Evolutionary conservation across 1,139 yeast genomes (phyloP).

Genomic region (Meyerozyma carpophila): DNA sequence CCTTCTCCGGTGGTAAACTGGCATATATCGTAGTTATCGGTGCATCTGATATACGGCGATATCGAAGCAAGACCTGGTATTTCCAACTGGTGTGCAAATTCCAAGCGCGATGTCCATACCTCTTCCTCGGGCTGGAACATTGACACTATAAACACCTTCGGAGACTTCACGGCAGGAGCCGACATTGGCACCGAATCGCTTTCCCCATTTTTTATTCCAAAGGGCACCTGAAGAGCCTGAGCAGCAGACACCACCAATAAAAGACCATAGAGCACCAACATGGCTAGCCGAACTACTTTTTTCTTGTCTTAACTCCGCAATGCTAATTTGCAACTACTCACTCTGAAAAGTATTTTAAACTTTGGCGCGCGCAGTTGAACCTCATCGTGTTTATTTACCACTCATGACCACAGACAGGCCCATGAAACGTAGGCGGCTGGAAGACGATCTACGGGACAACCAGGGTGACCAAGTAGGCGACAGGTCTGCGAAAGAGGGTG

Average conservation of each 20-base stretch:
- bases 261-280: neutral
- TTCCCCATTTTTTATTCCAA: neutral
- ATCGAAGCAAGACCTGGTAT: conserved; percentile 62
- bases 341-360: neutral
- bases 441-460: neutral
- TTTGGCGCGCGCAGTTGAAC: neutral
- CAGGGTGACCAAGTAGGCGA: neutral
- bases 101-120: conserved; percentile 7
- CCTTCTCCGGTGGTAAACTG: conserved; percentile 66
- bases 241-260: neutral
- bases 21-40: conserved; percentile 48
- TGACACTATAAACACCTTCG: conserved; percentile 6
- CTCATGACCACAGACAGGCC: neutral
- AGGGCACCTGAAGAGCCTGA: neutral
- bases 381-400: neutral
- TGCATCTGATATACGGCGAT: conserved; percentile 54
- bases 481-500: neutral
- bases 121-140: conserved; percentile 6
- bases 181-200: neutral
- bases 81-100: conserved; percentile 34
- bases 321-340: neutral
- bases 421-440: neutral
- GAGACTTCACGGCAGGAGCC: neutral
- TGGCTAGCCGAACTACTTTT: neutral
- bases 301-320: neutral